Base-by-base conservation (phyloP, 495 filamentous ascomycete species). In the Pseudoneurospora amorphoporcata region DNA sequence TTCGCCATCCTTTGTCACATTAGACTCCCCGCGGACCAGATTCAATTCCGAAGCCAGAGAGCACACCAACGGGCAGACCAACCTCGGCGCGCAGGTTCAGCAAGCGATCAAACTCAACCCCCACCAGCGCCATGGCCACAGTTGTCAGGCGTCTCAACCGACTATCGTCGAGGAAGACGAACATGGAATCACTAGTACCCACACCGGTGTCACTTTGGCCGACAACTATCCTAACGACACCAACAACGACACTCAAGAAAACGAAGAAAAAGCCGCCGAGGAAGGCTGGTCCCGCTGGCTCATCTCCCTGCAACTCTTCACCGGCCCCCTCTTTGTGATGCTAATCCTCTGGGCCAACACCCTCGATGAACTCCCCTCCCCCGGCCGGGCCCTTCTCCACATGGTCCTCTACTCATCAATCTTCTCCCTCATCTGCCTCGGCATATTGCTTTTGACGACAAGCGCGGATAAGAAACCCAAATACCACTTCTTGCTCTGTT, bases 231-330 rank as follows among this genome's bases (percentile, higher is more conserved):
- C 8, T n/a, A n/a, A 40, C 35, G 40, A 23, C 16, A 19, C 72
- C 43, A 73, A 68, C 68, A 38, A 19, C 45, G 70, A 45, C 43
- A 23, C 0, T 23, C 23, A 23, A 23, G 58, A 47, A 1, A n/a
- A 68, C 10, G 70, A 35, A 14, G 39, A 53, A 37, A 68, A 65
- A 9, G 53, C 53, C 53, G 12, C 29, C 29, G 14, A 35, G 16
- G 29, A 65, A 69, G 88, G 90, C 68, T 97, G 94, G 92, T 96
- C 94, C 77, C 90, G 93, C 47, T 98, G 95, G 94, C 88, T 99
- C 5, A 84, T 97, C 45, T 86, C 88, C 8, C 80, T 94, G 32
- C 96, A 99, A 77, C 87, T 94, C 70, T 92, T 98, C 80, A 92
- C 91, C 0, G 94, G 94, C 0, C 96, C 96, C 0, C 84, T 95